phyloP scores from a whole-genome alignment of 2,329 filamentous ascomycete species.

The Pseudomassariella vexata region DNA sequence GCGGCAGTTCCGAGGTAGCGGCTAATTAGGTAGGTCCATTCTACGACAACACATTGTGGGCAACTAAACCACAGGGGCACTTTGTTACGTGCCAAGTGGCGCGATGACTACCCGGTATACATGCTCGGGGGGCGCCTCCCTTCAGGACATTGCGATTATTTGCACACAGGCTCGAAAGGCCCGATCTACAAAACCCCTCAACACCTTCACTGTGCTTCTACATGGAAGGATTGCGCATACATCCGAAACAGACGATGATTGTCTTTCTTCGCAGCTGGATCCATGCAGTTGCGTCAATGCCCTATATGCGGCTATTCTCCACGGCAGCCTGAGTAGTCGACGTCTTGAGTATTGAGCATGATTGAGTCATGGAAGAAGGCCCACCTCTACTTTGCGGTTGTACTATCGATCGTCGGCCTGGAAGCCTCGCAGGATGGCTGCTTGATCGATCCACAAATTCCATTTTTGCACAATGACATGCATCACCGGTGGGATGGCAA shows the following conservation, averaged over 20 bases:
- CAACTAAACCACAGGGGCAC: too few relatives aligned
- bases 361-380: neutral
- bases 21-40: too few relatives aligned
- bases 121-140: too few relatives aligned
- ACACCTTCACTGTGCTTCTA: too few relatives aligned
- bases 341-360: neutral
- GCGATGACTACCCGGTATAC: too few relatives aligned
- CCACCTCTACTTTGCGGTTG: neutral
- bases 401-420: neutral
- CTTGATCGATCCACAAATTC: neutral
- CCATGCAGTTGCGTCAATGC: slow-evolving; percentile 35
- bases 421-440: neutral
- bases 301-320: slow-evolving; percentile 25
- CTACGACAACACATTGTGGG: too few relatives aligned
- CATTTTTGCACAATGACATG: neutral
- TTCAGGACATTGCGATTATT: too few relatives aligned
- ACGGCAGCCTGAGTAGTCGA: neutral
- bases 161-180: too few relatives aligned
- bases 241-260: slow-evolving; percentile 9
- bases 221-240: neutral
- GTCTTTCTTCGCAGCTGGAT: slow-evolving; percentile 13
- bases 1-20: too few relatives aligned
- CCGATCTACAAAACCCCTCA: too few relatives aligned
- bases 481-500: too few relatives aligned
- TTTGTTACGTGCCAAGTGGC: too few relatives aligned